Evolutionary conservation across 805 yeast genomes (phyloP).

Genomic region (Suhomyces sp.): DNA sequence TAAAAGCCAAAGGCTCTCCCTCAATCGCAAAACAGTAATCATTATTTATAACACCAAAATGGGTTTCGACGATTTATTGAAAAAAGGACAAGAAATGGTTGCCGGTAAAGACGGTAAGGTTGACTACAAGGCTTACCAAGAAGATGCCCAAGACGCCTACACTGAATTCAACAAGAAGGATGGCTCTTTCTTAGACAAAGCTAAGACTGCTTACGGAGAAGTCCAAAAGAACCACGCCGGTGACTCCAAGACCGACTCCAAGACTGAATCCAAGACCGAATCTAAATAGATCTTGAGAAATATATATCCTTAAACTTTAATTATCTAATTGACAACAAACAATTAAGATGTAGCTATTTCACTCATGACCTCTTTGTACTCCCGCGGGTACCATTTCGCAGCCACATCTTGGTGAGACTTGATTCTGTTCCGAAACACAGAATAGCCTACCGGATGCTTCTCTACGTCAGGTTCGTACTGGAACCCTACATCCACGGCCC

Average conservation of each 20-base stretch:
- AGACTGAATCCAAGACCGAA: constrained; percentile 10
- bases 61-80: constrained; percentile 28
- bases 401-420: constrained; percentile 46
- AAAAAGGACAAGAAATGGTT: constrained; percentile 16
- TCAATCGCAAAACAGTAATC: not conserved
- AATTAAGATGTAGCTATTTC: constrained; percentile 2
- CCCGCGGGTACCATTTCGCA: constrained; percentile 40
- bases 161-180: constrained; percentile 26
- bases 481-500: constrained; percentile 40
- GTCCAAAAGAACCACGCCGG: constrained; percentile 23
- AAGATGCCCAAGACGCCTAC: constrained; percentile 38
- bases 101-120: constrained; percentile 23
- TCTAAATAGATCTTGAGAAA: not conserved
- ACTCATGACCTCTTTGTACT: constrained; percentile 30
- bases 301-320: not conserved
- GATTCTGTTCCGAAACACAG: constrained; percentile 45
- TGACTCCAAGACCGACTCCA: constrained; percentile 3
- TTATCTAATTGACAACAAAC: not conserved
- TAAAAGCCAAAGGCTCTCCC: not conserved
- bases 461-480: constrained; percentile 37
- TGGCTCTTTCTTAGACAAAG: constrained; percentile 29
- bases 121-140: constrained; percentile 21
- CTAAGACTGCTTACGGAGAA: constrained; percentile 33
- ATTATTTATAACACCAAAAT: constrained; percentile 12
- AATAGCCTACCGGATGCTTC: constrained; percentile 44